Evolutionary conservation across 441 rosid species (phyloP).

Genomic region (Populus tomentosa): DNA sequence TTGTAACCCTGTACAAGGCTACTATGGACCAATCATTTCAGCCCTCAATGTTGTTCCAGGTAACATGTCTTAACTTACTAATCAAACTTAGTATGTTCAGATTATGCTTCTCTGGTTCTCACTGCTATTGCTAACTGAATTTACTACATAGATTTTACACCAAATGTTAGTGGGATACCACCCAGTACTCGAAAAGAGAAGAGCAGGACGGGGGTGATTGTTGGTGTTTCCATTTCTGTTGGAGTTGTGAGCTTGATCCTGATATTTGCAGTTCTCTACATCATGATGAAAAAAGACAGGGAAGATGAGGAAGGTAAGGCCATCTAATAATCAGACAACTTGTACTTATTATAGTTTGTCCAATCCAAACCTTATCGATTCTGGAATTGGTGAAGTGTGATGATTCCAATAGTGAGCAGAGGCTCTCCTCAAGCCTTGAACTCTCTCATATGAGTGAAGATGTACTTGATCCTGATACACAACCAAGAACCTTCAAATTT

Average conservation of each 20-base stretch:
- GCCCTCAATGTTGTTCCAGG: conserved; percentile 39
- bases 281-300: not conserved
- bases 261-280: conserved; percentile 15
- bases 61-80: conserved; percentile 1
- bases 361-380: not conserved
- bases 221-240: conserved; percentile 29
- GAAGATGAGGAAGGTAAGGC: too few relatives aligned
- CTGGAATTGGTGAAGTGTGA: not conserved
- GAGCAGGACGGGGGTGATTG: conserved; percentile 24
- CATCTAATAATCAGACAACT: not conserved
- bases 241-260: conserved; percentile 21
- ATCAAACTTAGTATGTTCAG: not conserved
- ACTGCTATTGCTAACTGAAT: not conserved
- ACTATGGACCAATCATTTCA: conserved; percentile 61
- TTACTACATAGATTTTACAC: conserved; percentile 22
- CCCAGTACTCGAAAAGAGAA: conserved; percentile 12
- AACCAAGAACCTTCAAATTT: not conserved
- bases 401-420: not conserved
- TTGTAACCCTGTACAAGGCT: conserved; percentile 44
- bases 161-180: conserved; percentile 26
- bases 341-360: not conserved
- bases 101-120: not conserved
- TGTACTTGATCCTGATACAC: not conserved
- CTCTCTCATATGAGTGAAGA: not conserved
- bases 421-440: not conserved